Evolutionary conservation across 2,329 filamentous ascomycete species (phyloP).

Genomic region (Arthroderma sp.): DNA sequence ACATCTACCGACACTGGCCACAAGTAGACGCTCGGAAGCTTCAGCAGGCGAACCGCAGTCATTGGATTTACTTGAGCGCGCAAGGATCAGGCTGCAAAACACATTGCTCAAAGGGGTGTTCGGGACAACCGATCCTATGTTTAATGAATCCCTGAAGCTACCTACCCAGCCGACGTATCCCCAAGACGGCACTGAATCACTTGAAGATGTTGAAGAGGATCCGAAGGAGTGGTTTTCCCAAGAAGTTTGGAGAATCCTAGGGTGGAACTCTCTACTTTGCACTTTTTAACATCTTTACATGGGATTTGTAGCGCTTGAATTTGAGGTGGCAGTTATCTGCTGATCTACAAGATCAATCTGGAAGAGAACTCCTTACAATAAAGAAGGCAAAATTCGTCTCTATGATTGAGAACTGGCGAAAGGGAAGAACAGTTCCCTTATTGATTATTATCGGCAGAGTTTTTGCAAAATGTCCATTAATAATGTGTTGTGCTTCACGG

Average conservation of each 20-base stretch:
- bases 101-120: constrained; percentile 31
- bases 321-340: too few species aligned
- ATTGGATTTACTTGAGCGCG: constrained; percentile 3
- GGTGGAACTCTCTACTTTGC: constrained; percentile 37
- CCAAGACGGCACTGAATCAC: not conserved
- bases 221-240: constrained; percentile 41
- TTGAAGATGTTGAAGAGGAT: constrained; percentile 21
- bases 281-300: too few species aligned
- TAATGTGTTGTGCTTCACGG: too few species aligned
- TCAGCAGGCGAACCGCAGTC: not conserved
- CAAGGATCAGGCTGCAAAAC: constrained; percentile 24
- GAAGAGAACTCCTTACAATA: too few species aligned
- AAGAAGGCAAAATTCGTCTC: too few species aligned
- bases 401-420: too few species aligned
- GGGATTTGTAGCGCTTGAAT: too few species aligned
- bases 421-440: too few species aligned
- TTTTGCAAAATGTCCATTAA: too few species aligned
- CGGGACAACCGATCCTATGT: constrained; percentile 21
- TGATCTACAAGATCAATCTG: too few species aligned
- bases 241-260: constrained; percentile 44
- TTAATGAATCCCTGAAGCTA: constrained; percentile 16
- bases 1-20: not conserved
- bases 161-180: not conserved
- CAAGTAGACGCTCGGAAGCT: not conserved
- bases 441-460: too few species aligned